A percentile compares a stretch with the other conserved stretches of the same genome.
Conservation (phyloP, 805 yeast genomes). For the Millerozyma miso region DNA sequence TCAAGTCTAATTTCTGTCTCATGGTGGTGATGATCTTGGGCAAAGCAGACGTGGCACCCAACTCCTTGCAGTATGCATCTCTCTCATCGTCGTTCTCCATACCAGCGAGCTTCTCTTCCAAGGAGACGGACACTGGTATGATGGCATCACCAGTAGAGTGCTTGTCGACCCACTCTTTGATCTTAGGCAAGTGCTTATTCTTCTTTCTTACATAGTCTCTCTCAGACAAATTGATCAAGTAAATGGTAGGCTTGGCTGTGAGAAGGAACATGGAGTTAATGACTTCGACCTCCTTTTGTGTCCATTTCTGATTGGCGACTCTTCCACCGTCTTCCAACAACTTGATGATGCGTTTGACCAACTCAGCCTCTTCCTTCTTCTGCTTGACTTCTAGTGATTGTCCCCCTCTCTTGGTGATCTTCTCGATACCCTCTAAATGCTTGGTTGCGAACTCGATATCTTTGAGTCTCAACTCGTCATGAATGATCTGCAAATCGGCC, state of each 20-base stretch:
- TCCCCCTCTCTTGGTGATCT: conserved; percentile 81
- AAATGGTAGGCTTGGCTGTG: conserved; percentile 94
- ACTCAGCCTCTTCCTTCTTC: conserved; percentile 78
- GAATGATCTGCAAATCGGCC: conserved; percentile 89
- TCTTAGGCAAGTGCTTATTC: conserved; percentile 78
- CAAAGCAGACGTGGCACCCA: conserved; percentile 75
- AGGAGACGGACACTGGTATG: conserved; percentile 87
- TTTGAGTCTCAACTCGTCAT: conserved; percentile 88
- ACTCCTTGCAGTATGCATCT: conserved; percentile 65
- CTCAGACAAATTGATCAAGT: conserved; percentile 86
- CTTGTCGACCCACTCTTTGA: conserved; percentile 87
- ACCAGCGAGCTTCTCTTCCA: conserved; percentile 87
- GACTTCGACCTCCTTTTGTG: conserved; percentile 83
- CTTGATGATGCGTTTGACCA: conserved; percentile 69
- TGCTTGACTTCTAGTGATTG: conserved; percentile 85
- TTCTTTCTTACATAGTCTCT: conserved; percentile 81
- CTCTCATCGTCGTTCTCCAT: conserved; percentile 83
- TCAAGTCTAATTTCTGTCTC: conserved; percentile 82
- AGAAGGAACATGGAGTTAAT: conserved; percentile 82
- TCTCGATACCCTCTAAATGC: conserved; percentile 70
- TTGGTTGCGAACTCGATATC: conserved; percentile 93
- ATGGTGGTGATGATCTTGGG: conserved; percentile 82
- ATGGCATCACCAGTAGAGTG: conserved; percentile 82
- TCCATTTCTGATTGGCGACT: conserved; percentile 85
- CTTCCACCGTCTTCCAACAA: conserved; percentile 81